These are phyloP conservation scores for Pseudocercospora macadamiae DNA, from an alignment of 2,329 filamentous ascomycete genomes.

Conservation along the genomic window DNA sequence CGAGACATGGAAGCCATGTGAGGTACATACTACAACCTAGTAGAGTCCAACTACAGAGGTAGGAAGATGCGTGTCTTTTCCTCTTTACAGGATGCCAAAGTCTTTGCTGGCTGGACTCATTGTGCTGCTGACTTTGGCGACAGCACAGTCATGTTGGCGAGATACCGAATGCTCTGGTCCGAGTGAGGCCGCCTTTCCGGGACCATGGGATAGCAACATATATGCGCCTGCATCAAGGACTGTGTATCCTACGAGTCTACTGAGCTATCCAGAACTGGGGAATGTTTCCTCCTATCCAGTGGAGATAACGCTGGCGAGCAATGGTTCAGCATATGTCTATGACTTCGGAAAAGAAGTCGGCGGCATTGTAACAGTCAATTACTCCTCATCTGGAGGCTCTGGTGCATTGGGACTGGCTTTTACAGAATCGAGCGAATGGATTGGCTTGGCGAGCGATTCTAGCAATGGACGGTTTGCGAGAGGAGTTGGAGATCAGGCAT, in stretches of 20 bases:
- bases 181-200: constrained; percentile 55
- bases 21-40: background rate
- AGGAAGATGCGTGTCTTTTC: background rate
- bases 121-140: background rate
- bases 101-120: too few species aligned
- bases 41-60: background rate
- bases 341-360: constrained; percentile 64
- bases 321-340: constrained; percentile 59
- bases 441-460: constrained; percentile 49
- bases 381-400: constrained; percentile 45
- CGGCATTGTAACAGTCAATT: constrained; percentile 58
- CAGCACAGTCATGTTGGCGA: constrained; percentile 55
- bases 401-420: constrained; percentile 46
- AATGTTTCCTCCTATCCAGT: constrained; percentile 41
- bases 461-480: constrained; percentile 44
- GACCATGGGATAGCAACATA: constrained; percentile 62
- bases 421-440: constrained; percentile 47
- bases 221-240: constrained; percentile 58
- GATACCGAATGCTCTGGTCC: constrained; percentile 58
- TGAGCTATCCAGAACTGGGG: constrained; percentile 36
- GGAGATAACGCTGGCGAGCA: constrained; percentile 42
- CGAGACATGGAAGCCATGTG: constrained; percentile 3
- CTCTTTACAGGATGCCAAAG: background rate
- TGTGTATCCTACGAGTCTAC: constrained; percentile 51
- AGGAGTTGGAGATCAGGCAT: constrained; percentile 30